A percentile compares a stretch with the other conserved stretches of the same genome.
phyloP scores from a whole-genome alignment of 73 alveolate genomes.

The Durusdinium trenchii region DNA sequence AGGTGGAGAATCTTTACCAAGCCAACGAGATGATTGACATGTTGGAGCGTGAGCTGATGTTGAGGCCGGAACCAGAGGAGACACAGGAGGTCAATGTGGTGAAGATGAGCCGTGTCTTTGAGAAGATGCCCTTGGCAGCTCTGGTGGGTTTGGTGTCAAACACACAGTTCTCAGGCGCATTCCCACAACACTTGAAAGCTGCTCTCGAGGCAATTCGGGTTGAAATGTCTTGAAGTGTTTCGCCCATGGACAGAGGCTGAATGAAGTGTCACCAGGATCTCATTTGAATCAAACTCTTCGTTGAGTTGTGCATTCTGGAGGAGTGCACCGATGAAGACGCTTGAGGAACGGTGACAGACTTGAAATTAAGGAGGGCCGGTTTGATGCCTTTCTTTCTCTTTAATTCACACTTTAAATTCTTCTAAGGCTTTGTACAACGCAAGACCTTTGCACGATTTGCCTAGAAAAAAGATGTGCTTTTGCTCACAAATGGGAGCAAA shows the following conservation, averaged over 20 bases:
- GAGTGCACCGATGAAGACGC: too few relatives aligned
- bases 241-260: background rate
- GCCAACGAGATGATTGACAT: constrained; percentile 24
- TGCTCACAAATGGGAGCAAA: too few relatives aligned
- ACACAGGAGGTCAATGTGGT: background rate
- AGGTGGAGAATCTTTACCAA: background rate
- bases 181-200: background rate
- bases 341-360: too few relatives aligned
- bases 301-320: too few relatives aligned
- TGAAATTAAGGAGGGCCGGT: too few relatives aligned
- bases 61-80: background rate
- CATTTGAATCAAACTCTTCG: too few relatives aligned
- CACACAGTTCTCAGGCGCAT: background rate
- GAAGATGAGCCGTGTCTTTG: background rate
- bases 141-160: background rate
- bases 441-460: too few relatives aligned
- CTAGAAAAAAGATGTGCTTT: too few relatives aligned
- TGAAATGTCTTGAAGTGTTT: background rate
- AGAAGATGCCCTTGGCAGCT: background rate
- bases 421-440: too few relatives aligned
- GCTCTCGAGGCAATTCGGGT: background rate
- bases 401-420: too few relatives aligned
- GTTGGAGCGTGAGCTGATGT: constrained; percentile 38
- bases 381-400: too few relatives aligned
- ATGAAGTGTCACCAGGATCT: too few relatives aligned